Percentiles rank a stretch among this genome's conserved stretches.
Evolutionary conservation across 345 rosid species (phyloP).

Genomic region (Brassica incana): DNA sequence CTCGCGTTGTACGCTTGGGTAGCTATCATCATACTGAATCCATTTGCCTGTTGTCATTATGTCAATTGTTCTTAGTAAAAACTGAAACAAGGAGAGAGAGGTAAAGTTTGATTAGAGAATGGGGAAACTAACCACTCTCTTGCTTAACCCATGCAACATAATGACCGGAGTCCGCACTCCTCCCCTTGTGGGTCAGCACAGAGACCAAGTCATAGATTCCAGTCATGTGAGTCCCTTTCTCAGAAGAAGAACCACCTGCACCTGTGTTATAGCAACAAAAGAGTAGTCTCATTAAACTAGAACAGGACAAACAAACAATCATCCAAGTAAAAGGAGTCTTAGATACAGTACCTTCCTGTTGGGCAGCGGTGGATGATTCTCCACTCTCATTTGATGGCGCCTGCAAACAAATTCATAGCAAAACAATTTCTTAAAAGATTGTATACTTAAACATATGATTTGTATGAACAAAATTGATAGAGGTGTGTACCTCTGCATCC

Average conservation of each 20-base stretch:
- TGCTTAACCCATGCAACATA: slow-evolving; percentile 98
- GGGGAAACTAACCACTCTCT: slow-evolving; percentile 66
- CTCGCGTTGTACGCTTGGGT: slow-evolving; percentile 75
- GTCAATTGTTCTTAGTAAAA: background rate
- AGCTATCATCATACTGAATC: slow-evolving; percentile 84
- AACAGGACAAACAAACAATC: slow-evolving; percentile 1
- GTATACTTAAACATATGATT: background rate
- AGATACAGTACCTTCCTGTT: slow-evolving; percentile 57
- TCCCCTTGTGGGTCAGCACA: slow-evolving; percentile 92
- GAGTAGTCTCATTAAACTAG: background rate
- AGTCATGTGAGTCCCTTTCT: slow-evolving; percentile 58
- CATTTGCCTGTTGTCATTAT: slow-evolving; percentile 72
- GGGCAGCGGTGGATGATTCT: slow-evolving; percentile 57
- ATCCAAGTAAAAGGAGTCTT: slow-evolving; percentile 8
- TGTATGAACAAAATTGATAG: background rate
- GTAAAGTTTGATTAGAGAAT: background rate
- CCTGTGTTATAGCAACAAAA: slow-evolving; percentile 35
- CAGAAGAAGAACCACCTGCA: slow-evolving; percentile 49
- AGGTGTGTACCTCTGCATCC: slow-evolving; percentile 65
- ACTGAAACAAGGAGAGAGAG: background rate
- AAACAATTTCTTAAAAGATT: background rate
- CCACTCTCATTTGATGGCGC: slow-evolving; percentile 62
- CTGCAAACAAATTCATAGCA: slow-evolving; percentile 43
- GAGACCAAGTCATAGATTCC: slow-evolving; percentile 92
- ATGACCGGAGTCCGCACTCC: slow-evolving; percentile 98